Base-by-base conservation (phyloP, 2,329 filamentous ascomycete species). In the Sporothrix humicola region DNA sequence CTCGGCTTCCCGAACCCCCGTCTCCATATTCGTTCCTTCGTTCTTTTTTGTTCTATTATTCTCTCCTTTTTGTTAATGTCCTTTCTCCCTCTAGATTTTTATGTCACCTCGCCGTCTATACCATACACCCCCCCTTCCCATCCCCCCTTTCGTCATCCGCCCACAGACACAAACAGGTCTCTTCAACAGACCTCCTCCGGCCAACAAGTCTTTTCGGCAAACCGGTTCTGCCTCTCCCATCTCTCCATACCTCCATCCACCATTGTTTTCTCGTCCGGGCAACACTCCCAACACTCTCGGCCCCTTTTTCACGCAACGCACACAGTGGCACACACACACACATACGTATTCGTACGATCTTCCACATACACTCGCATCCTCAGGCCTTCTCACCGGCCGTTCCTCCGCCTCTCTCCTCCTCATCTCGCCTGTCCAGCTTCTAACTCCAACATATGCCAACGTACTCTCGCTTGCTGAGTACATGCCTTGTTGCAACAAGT, bases 1-100 rank as follows among this genome's bases (percentile, higher is more conserved):
- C 52, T 71, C 69, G 31, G 69, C 52, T 48, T 54, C 59, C 52
- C 37, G 31, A 46, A 52, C 52, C 52, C 37, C 69, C 69, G 37
- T 56, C 52, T 59, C 52, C 42, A 46, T 71, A 46, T 26, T 48
- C n/a, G 37, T 48, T 48, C n/a, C 20, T 59, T 71, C 37, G 52
- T 56, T 56, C 13, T 37, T 44, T 37, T 44, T 56, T 46, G 7
- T 58, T 58, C 50, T 26, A 23, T 17, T 54, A 20, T 69, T 56
- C 66, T 50, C 6, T 48, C 17, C 20, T 50, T 20, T 52, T 15
- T 23, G 9, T 20, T 52, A 4, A 26, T 26, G 23, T 26, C 23
- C 23, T 26, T 26, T 26, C 23, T 26, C 23, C 23, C 23, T 10
- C 52, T 23, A 54, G 52, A 31, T 13, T 66, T 31, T 69, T 17